Conservation (phyloP, 441 rosid genomes). For the Erysimum pusillum region DNA sequence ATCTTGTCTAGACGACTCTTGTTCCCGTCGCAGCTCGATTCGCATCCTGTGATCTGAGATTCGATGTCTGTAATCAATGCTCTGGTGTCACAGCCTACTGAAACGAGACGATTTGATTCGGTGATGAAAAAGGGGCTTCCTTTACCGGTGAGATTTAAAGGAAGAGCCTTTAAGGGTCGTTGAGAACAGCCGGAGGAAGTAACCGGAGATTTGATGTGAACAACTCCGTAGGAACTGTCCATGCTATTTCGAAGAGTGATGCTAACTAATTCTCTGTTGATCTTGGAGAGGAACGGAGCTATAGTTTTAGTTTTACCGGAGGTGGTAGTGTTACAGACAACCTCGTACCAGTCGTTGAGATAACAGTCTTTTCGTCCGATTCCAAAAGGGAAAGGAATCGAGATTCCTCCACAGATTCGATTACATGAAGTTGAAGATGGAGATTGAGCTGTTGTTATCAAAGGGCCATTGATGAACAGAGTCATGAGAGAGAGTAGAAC, state of each 20-base stretch:
- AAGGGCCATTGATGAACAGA: conserved; percentile 27
- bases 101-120: conserved; percentile 41
- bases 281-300: conserved; percentile 36
- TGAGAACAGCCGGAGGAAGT: conserved; percentile 49
- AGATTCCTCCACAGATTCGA: conserved; percentile 49
- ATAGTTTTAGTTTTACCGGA: not conserved
- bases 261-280: conserved; percentile 43
- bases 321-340: conserved; percentile 41
- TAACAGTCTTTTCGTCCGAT: conserved; percentile 43
- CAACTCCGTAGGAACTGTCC: not conserved
- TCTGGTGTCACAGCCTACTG: conserved; percentile 46
- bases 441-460: conserved; percentile 33
- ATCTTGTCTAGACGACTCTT: conserved; percentile 23
- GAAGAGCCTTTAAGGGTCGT: conserved; percentile 6
- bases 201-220: conserved; percentile 46
- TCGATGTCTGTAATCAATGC: conserved; percentile 44
- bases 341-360: conserved; percentile 46
- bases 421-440: conserved; percentile 32
- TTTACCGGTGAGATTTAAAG: conserved; percentile 43
- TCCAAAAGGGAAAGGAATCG: conserved; percentile 54
- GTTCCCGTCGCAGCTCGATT: conserved; percentile 38
- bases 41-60: conserved; percentile 46
- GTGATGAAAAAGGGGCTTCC: conserved; percentile 46
- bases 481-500: not conserved
- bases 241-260: conserved; percentile 27